These are phyloP conservation scores for Styphnolobium japonicum DNA, from an alignment of 306 rosid species.

Conservation along the genomic window DNA sequence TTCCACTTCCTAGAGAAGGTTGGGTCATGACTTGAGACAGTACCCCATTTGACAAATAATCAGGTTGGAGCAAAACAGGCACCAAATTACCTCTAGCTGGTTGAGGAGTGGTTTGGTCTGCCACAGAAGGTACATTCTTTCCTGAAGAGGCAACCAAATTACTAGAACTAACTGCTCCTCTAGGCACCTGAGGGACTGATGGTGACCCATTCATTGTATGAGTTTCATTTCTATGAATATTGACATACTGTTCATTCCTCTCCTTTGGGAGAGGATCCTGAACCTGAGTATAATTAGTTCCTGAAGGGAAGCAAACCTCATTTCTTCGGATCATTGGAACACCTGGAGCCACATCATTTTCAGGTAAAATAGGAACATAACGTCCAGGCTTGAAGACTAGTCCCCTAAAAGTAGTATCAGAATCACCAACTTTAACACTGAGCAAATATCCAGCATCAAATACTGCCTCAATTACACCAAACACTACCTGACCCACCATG, in stretches of 20 bases:
- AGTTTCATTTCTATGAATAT: conserved; percentile 36
- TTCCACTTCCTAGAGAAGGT: conserved; percentile 48
- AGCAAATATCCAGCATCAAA: conserved; percentile 94
- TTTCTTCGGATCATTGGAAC: conserved; percentile 74
- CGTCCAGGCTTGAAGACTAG: conserved; percentile 85
- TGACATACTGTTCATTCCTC: conserved; percentile 39
- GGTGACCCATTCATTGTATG: conserved; percentile 39
- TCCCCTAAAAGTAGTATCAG: conserved; percentile 75
- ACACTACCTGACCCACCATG: conserved; percentile 67
- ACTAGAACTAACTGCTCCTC: conserved; percentile 39
- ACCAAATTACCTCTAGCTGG: conserved; percentile 47
- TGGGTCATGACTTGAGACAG: conserved; percentile 36
- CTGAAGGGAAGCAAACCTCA: conserved; percentile 52
- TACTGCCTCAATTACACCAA: conserved; percentile 84
- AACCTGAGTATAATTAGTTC: conserved; percentile 31
- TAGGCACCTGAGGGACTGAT: conserved; percentile 36
- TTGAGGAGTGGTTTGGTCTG: conserved; percentile 36
- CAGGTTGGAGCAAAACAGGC: conserved; percentile 60
- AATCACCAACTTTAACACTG: conserved; percentile 71
- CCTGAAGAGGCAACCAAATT: conserved; percentile 38
- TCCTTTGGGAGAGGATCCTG: conserved; percentile 49
- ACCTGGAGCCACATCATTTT: conserved; percentile 84
- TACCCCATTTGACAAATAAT: conserved; percentile 41
- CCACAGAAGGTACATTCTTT: conserved; percentile 30
- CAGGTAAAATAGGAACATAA: conserved; percentile 64